A percentile compares a stretch with the other conserved stretches of the same genome.
Evolutionary conservation across 2,329 filamentous ascomycete species (phyloP).

Genomic region (Pseudohalonectria lignicola): DNA sequence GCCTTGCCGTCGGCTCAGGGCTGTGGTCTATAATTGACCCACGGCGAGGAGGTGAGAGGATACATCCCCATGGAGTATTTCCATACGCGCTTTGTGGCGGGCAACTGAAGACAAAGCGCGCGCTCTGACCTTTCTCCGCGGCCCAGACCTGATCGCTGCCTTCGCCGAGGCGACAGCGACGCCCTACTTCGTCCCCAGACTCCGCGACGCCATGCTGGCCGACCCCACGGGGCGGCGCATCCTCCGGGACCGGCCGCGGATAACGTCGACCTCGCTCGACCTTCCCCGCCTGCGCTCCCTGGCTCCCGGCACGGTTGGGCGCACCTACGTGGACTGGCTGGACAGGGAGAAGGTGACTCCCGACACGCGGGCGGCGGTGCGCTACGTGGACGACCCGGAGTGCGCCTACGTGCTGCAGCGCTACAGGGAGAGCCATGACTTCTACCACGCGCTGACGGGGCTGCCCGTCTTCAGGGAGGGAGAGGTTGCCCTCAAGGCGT

Average conservation of each 20-base stretch:
- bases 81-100: too few relatives aligned
- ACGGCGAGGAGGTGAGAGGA: slow-evolving; percentile 55
- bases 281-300: slow-evolving; percentile 61
- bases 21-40: slow-evolving; percentile 61
- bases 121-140: background rate
- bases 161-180: slow-evolving; percentile 92
- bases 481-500: slow-evolving; percentile 93
- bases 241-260: slow-evolving; percentile 77
- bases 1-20: slow-evolving; percentile 56
- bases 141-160: slow-evolving; percentile 76
- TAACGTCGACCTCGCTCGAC: slow-evolving; percentile 62
- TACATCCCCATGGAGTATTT: background rate
- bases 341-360: slow-evolving; percentile 88
- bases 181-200: slow-evolving; percentile 87
- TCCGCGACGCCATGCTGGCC: slow-evolving; percentile 84
- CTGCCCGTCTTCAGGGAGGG: slow-evolving; percentile 88
- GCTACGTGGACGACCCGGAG: slow-evolving; percentile 90
- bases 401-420: slow-evolving; percentile 98
- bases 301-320: slow-evolving; percentile 64
- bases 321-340: slow-evolving; percentile 81
- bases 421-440: slow-evolving; percentile 95
- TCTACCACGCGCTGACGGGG: slow-evolving; percentile 91
- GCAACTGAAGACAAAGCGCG: background rate
- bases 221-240: slow-evolving; percentile 79
- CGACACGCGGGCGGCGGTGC: slow-evolving; percentile 71